These are phyloP conservation scores for Kwoniella sp. DNA, from an alignment of 768 basidiomycete genomes.

Conservation along the genomic window DNA sequence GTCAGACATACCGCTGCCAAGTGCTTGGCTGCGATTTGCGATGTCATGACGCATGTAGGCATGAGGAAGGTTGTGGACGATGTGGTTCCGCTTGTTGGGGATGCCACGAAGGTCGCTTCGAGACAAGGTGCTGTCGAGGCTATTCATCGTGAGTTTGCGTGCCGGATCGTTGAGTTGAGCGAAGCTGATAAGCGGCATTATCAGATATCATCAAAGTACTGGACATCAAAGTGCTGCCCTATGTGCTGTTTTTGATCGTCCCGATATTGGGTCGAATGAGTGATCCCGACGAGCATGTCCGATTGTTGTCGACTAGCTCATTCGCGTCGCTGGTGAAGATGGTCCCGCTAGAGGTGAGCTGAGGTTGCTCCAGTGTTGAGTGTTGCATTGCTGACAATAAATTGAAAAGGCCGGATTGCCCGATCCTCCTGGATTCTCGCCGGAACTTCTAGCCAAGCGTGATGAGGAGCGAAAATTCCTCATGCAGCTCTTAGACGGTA, in stretches of 20 bases:
- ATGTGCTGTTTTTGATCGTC: conserved; percentile 94
- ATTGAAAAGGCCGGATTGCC: conserved; percentile 81
- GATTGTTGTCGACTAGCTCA: conserved; percentile 91
- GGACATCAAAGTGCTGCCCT: conserved; percentile 91
- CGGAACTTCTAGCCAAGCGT: conserved; percentile 79
- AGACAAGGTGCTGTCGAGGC: conserved; percentile 88
- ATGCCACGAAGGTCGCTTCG: conserved; percentile 71
- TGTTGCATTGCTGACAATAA: not conserved
- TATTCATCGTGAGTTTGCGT: conserved; percentile 73
- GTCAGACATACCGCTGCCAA: conserved; percentile 83
- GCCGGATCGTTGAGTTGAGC: not conserved
- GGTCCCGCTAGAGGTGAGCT: conserved; percentile 87
- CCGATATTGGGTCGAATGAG: conserved; percentile 97
- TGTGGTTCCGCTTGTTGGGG: conserved; percentile 77
- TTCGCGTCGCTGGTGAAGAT: conserved; percentile 97
- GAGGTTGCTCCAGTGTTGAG: not conserved
- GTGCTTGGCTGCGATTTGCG: conserved; percentile 84
- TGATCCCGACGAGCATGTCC: conserved; percentile 85
- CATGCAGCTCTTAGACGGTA: conserved; percentile 89
- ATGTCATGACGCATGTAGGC: conserved; percentile 77
- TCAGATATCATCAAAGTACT: conserved; percentile 87
- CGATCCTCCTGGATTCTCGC: conserved; percentile 88
- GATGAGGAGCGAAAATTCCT: conserved; percentile 88
- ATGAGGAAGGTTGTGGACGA: conserved; percentile 88
- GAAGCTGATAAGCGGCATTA: not conserved